Conservation (phyloP, 1,284 basidiomycete species). For the Tausonia pullulans region DNA sequence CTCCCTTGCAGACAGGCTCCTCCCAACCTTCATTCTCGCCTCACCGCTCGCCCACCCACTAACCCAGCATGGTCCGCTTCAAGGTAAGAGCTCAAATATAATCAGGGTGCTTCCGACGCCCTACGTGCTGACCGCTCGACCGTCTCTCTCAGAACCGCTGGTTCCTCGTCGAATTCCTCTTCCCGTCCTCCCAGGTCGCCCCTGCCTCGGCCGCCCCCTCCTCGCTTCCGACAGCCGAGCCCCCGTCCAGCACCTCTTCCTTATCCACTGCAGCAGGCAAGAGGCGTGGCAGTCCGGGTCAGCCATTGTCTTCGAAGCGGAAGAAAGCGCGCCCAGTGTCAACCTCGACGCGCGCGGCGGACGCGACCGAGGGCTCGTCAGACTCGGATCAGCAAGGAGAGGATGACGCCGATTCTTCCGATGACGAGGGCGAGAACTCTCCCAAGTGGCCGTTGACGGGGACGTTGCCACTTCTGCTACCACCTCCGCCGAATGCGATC, state of each 20-base stretch:
- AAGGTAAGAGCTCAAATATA: slow-evolving; percentile 36
- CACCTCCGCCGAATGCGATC: slow-evolving; percentile 14
- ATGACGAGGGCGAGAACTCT: background rate
- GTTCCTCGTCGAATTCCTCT: slow-evolving; percentile 61
- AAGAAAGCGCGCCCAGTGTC: background rate
- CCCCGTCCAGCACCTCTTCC: background rate
- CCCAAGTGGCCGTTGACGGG: background rate
- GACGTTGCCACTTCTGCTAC: slow-evolving; percentile 10
- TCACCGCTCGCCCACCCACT: background rate
- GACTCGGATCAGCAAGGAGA: too few relatives aligned
- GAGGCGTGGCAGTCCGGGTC: too few relatives aligned
- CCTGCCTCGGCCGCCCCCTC: background rate
- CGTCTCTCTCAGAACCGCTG: slow-evolving; percentile 51
- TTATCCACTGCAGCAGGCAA: background rate
- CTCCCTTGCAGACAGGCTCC: background rate
- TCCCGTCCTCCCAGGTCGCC: slow-evolving; percentile 17
- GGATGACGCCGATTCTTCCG: background rate
- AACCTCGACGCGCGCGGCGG: too few relatives aligned
- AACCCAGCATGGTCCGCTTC: slow-evolving; percentile 47
- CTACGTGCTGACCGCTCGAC: background rate
- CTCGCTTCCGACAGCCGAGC: background rate
- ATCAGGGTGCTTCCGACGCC: background rate
- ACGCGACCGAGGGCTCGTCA: too few relatives aligned
- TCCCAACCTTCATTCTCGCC: background rate
- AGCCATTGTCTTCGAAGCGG: background rate